Conservation (phyloP, 208 protist species). For the Crithidia fasciculata region DNA sequence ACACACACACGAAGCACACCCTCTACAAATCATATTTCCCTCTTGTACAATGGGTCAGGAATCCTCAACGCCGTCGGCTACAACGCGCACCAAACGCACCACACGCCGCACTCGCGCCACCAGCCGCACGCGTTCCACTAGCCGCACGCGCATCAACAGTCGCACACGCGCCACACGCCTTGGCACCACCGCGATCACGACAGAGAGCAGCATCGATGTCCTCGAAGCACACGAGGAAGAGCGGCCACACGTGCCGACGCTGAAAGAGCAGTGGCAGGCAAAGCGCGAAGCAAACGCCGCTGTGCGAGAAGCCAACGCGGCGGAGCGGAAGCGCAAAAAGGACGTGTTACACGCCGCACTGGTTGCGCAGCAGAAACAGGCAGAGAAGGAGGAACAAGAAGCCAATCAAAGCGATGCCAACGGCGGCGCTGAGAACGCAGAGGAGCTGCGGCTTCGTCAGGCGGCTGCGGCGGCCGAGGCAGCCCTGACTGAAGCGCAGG, state of each 20-base stretch:
- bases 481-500: slow-evolving; percentile 15
- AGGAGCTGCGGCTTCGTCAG: slow-evolving; percentile 6
- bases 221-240: slow-evolving; percentile 12
- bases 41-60: too few relatives aligned
- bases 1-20: too few relatives aligned
- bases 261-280: slow-evolving; percentile 34
- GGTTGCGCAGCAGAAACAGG: slow-evolving; percentile 22
- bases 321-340: slow-evolving; percentile 28
- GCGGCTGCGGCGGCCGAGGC: slow-evolving; percentile 20
- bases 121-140: too few relatives aligned
- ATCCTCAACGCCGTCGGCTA: too few relatives aligned
- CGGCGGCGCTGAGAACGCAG: slow-evolving; percentile 2
- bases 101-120: too few relatives aligned
- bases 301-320: slow-evolving; percentile 20
- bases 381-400: slow-evolving; percentile 12
- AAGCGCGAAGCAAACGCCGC: slow-evolving; percentile 22
- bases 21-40: too few relatives aligned
- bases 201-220: background rate
- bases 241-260: slow-evolving; percentile 15
- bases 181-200: too few relatives aligned
- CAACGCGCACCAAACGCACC: too few relatives aligned
- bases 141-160: background rate
- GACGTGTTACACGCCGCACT: slow-evolving; percentile 30
- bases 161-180: background rate
- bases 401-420: background rate